A percentile compares a stretch with the other conserved stretches of the same genome.
Evolutionary conservation across 495 filamentous ascomycete genomes (phyloP).

Genomic region (Penicillium subrubescens): DNA sequence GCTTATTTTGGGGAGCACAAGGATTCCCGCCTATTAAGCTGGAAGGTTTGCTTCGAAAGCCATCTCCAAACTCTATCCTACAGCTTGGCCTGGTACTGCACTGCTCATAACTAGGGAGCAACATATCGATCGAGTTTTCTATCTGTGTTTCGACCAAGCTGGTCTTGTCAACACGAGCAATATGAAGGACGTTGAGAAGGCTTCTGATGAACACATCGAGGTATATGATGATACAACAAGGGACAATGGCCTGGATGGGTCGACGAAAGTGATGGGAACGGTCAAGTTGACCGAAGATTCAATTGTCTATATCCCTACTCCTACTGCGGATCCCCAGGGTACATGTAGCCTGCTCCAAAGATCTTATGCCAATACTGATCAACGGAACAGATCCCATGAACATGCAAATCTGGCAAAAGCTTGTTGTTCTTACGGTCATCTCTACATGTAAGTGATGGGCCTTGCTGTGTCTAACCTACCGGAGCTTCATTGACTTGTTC

Average conservation of each 20-base stretch:
- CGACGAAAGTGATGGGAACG: constrained; percentile 30
- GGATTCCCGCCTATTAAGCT: background rate
- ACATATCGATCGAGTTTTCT: background rate
- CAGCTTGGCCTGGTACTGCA: background rate
- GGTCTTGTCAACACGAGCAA: background rate
- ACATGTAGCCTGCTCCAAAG: background rate
- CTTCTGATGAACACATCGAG: constrained; percentile 22
- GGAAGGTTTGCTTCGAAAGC: background rate
- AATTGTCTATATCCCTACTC: constrained; percentile 35
- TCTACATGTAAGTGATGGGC: constrained; percentile 25
- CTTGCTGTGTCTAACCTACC: background rate
- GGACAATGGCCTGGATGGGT: background rate
- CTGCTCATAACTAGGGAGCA: background rate
- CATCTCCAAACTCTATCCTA: background rate
- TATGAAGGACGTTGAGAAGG: constrained; percentile 15
- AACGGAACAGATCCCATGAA: constrained; percentile 29
- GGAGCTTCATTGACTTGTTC: background rate
- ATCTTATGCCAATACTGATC: background rate
- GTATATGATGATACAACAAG: constrained; percentile 9
- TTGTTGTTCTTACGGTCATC: constrained; percentile 26
- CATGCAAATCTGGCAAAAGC: constrained; percentile 32
- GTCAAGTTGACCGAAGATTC: constrained; percentile 32
- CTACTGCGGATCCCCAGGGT: constrained; percentile 33
- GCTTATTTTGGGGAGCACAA: background rate
- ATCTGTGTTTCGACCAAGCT: background rate